Evolutionary conservation across 176 grass and related monocot species (phyloP).

Genomic region (Avena insularis): DNA sequence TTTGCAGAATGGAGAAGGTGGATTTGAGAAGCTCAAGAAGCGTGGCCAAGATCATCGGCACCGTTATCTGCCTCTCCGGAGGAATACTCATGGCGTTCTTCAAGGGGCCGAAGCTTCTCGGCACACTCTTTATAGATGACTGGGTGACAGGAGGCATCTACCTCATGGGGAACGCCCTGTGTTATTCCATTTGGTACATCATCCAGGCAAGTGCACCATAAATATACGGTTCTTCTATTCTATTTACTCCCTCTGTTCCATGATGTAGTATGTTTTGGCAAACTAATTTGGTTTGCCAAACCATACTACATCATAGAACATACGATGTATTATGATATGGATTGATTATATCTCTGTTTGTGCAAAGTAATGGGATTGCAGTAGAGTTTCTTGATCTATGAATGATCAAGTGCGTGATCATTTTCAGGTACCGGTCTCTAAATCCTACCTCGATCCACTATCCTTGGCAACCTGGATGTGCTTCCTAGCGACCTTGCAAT

Average conservation of each 20-base stretch:
- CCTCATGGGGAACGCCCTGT: conserved; percentile 47
- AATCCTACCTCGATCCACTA: conserved; percentile 56
- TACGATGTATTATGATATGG: no score
- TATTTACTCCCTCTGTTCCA: no score
- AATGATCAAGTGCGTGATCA: background rate
- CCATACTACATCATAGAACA: no score
- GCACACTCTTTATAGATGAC: background rate
- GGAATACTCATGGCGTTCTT: conserved; percentile 63
- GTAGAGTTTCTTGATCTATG: background rate
- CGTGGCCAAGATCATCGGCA: conserved; percentile 61
- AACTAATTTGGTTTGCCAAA: no score
- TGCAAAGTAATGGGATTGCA: background rate
- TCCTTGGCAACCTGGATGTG: conserved; percentile 71
- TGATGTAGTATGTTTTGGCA: no score
- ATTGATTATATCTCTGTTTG: background rate
- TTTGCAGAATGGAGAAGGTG: conserved; percentile 58
- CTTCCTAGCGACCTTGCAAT: conserved; percentile 66
- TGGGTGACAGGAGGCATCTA: conserved; percentile 59
- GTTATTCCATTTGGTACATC: conserved; percentile 67
- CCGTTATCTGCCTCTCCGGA: conserved; percentile 60
- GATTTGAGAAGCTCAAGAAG: conserved; percentile 42
- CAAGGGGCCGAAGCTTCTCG: conserved; percentile 59
- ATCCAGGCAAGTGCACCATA: conserved; percentile 46
- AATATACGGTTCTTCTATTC: no score
- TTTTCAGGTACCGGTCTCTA: conserved; percentile 57